A percentile compares a stretch with the other conserved stretches of the same genome.
phyloP scores from a whole-genome alignment of 1,139 yeast species.

The Taphrina wiesneri region DNA sequence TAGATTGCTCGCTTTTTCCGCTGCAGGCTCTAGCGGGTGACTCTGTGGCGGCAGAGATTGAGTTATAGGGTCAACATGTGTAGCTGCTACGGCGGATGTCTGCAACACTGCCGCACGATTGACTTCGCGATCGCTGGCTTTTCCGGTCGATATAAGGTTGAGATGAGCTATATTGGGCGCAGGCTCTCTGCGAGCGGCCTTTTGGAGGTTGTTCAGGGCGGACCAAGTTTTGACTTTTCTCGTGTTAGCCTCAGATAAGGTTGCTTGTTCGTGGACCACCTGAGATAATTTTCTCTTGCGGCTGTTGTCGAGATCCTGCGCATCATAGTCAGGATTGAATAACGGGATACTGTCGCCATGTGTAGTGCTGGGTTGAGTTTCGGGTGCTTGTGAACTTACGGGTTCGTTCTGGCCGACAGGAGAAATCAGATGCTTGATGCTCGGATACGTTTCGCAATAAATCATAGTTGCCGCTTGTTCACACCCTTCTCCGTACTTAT shows the following conservation, averaged over 20 bases:
- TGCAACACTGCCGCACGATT: not conserved
- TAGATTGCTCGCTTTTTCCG: too few relatives aligned
- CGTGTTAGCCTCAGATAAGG: not conserved
- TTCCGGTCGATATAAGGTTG: not conserved
- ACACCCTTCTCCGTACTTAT: not conserved
- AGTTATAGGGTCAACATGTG: too few relatives aligned
- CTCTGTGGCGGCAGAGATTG: not conserved
- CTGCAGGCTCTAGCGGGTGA: too few relatives aligned
- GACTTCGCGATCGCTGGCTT: not conserved
- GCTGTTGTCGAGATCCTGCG: not conserved
- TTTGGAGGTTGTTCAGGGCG: not conserved
- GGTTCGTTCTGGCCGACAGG: not conserved
- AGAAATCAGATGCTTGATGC: not conserved
- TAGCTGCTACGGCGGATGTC: not conserved
- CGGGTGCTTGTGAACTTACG: not conserved
- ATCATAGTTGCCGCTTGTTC: constrained; percentile 1
- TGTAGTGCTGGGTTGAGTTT: not conserved
- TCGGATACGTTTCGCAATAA: constrained; percentile 5
- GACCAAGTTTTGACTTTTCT: constrained; percentile 2
- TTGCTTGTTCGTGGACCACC: not conserved
- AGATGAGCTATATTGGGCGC: not conserved
- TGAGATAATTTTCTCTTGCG: not conserved
- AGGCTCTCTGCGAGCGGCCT: not conserved
- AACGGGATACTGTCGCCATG: not conserved
- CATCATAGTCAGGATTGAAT: not conserved